Evolutionary conservation across 441 rosid species (phyloP).

Genomic region (Erysimum cheiri): DNA sequence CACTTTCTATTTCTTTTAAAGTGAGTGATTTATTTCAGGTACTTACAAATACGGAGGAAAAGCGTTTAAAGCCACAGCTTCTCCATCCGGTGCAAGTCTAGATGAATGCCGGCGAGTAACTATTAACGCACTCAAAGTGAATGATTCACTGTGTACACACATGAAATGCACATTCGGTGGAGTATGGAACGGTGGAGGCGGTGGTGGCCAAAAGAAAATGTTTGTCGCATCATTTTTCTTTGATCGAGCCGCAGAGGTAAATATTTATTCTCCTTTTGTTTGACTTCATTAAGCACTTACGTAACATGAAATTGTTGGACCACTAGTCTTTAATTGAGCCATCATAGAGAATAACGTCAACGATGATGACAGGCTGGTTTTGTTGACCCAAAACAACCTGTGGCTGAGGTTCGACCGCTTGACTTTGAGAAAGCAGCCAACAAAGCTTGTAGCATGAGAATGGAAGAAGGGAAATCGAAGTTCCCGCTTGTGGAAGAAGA

Average conservation of each 20-base stretch:
- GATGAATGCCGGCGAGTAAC: conserved; percentile 76
- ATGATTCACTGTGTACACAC: conserved; percentile 76
- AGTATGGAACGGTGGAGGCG: conserved; percentile 98
- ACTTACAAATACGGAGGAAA: conserved; percentile 81
- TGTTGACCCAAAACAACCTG: conserved; percentile 63
- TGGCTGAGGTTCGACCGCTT: conserved; percentile 71
- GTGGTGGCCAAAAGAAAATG: conserved; percentile 90
- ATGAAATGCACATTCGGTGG: conserved; percentile 97
- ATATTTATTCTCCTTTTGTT: not conserved
- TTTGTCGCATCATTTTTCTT: conserved; percentile 96
- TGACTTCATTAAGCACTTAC: not conserved
- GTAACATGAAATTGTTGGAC: not conserved
- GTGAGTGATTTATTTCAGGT: conserved; percentile 50
- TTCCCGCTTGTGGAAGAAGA: conserved; percentile 58
- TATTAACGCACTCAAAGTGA: conserved; percentile 79
- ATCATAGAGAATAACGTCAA: conserved; percentile 8
- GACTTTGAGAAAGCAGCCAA: conserved; percentile 81
- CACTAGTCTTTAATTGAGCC: conserved; percentile 14
- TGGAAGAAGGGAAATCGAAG: conserved; percentile 61
- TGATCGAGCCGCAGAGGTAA: conserved; percentile 98
- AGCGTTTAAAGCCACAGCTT: conserved; percentile 60
- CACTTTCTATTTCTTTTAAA: not conserved
- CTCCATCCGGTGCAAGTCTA: conserved; percentile 75
- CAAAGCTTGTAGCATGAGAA: conserved; percentile 82
- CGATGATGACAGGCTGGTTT: conserved; percentile 72